A percentile compares a stretch with the other conserved stretches of the same genome.
Evolutionary conservation across 2,329 filamentous ascomycete genomes (phyloP).

Genomic region (Dichotomopilus funicola): DNA sequence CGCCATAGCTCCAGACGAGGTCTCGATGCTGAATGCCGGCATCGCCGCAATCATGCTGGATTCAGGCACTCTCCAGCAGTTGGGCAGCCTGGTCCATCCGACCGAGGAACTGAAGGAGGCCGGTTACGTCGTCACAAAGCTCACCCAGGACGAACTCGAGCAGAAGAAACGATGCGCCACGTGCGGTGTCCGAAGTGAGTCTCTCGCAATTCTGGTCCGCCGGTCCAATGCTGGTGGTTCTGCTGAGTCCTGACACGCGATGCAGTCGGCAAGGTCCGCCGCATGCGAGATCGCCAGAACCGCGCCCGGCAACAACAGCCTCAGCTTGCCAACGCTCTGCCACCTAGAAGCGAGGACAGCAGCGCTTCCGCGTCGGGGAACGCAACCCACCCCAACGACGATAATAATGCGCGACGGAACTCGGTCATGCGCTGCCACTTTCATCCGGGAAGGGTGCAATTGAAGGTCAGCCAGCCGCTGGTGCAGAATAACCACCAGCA

Average conservation of each 20-base stretch:
- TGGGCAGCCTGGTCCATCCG: neutral
- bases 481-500: neutral
- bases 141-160: neutral
- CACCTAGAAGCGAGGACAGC: neutral
- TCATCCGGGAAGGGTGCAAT: neutral
- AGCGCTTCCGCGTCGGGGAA: too few relatives aligned
- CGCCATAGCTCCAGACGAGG: neutral
- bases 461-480: neutral
- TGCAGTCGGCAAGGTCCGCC: neutral
- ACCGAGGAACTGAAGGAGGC: neutral
- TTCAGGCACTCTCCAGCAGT: neutral
- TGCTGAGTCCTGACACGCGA: neutral
- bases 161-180: neutral
- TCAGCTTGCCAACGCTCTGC: neutral
- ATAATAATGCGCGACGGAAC: neutral
- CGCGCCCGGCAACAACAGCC: neutral
- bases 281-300: neutral
- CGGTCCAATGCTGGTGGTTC: too few relatives aligned
- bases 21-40: neutral
- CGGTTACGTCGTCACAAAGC: neutral
- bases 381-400: neutral
- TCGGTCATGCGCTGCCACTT: neutral
- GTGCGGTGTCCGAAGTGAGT: constrained; percentile 2
- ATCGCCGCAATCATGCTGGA: neutral
- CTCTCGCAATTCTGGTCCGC: neutral